Conservation (phyloP, 371 early-diverging fungal species). For the Entomophthora muscae region DNA sequence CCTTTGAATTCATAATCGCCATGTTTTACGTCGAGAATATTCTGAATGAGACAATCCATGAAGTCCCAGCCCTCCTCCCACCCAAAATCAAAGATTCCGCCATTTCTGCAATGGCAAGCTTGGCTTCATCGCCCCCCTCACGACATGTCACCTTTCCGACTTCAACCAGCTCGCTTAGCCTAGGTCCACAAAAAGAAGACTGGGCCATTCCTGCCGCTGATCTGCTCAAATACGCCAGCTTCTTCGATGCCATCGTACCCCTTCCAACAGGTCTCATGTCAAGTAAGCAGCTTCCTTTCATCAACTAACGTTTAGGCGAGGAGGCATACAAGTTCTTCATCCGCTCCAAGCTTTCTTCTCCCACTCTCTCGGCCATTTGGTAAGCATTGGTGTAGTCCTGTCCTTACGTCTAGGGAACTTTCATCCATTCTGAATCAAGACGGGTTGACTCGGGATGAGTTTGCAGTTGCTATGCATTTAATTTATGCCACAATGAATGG, state of each 20-base stretch:
- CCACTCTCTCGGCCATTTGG: conserved; percentile 52
- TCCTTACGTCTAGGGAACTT: conserved; percentile 24
- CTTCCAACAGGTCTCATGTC: neutral
- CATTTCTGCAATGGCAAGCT: neutral
- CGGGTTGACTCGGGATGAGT: conserved; percentile 76
- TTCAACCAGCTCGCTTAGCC: too few species aligned
- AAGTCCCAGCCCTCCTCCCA: conserved; percentile 37
- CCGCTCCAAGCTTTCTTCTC: conserved; percentile 47
- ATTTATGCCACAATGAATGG: conserved; percentile 66
- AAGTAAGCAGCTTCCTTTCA: conserved; percentile 2
- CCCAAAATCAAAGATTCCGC: conserved; percentile 9
- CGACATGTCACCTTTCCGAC: too few species aligned
- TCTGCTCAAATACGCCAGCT: neutral
- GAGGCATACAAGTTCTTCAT: conserved; percentile 56
- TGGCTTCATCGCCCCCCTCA: neutral
- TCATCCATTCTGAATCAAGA: conserved; percentile 72
- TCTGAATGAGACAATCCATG: conserved; percentile 32
- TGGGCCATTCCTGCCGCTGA: conserved; percentile 3
- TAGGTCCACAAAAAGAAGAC: neutral
- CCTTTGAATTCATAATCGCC: conserved; percentile 63
- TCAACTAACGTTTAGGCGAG: conserved; percentile 21
- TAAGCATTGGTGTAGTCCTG: neutral
- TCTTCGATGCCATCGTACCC: conserved; percentile 2
- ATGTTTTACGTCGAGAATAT: conserved; percentile 57
- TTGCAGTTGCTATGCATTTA: conserved; percentile 87